These are phyloP conservation scores for Oryza coarctata DNA, from an alignment of 176 grass and related monocot species.

Conservation along the genomic window DNA sequence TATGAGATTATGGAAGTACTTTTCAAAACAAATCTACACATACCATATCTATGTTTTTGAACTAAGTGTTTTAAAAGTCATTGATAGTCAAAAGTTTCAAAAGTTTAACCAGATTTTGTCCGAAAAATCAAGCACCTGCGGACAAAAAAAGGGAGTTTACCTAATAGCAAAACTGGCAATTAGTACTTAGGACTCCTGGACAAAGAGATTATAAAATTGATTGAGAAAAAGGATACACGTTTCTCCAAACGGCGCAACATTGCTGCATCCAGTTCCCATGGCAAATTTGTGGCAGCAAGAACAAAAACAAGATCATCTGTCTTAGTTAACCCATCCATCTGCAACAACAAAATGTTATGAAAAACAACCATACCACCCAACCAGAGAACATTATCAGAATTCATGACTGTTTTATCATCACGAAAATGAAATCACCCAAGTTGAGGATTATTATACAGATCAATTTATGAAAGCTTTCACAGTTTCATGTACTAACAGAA, in stretches of 20 bases:
- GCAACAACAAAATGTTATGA: conserved; percentile 40
- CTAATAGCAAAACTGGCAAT: not conserved
- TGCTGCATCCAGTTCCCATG: conserved; percentile 89
- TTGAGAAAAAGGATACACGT: conserved; percentile 62
- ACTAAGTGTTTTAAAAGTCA: too few relatives aligned
- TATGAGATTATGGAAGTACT: too few relatives aligned
- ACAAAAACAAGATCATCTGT: conserved; percentile 94
- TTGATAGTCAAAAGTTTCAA: not conserved
- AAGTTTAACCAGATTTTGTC: not conserved
- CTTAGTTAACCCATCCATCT: conserved; percentile 95
- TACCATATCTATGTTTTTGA: too few relatives aligned
- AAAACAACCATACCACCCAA: not conserved
- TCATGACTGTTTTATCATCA: not conserved
- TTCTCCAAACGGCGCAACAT: conserved; percentile 93
- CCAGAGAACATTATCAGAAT: conserved; percentile 4
- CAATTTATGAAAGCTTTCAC: not conserved
- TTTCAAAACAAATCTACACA: too few relatives aligned
- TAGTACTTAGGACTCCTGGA: not conserved
- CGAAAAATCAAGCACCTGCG: not conserved
- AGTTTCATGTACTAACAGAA: not conserved
- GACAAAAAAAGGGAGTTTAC: too few relatives aligned
- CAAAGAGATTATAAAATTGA: not conserved
- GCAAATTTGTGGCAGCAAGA: conserved; percentile 91
- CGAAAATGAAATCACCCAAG: not conserved
- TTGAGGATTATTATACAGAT: not conserved